Base-by-base conservation (phyloP, 106 monocot species). In the Ottelia alismoides region DNA sequence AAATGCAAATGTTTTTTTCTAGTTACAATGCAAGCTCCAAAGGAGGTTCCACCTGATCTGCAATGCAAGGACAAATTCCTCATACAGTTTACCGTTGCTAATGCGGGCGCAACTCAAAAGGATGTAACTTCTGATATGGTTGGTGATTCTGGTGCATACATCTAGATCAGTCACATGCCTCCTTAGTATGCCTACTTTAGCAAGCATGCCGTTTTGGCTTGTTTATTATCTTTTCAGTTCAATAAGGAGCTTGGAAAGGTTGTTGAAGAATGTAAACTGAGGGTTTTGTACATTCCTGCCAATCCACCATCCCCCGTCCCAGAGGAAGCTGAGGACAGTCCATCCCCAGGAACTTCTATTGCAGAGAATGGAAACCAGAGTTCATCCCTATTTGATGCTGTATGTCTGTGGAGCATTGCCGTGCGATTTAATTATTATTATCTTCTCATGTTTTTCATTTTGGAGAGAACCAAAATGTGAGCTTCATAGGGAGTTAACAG, bases 11-110 rank as follows among this genome's bases (percentile, higher is more conserved):
- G n/a, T 20, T 20, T 19, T 72, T 64, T 17, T 61, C 43, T 44
- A 93, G 93, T 93, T 43, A 93, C 81, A 32, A 93, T 93, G 93
- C 93, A 93, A 76, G 84, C 87, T 47, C 84, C 83, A 55, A 93
- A 73, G 78, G 87, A 88, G 31, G 64, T 68, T 46, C 93, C 87
- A 45, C 61, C 49, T 10, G 88, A 84, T 47, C 49, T 88, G 78
- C 87, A 84, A 56, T 87, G 84, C 56, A 93, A 88, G 32, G 93
- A 93, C 54, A 93, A 88, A 60, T 93, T 93, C 52, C 87, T 93
- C 14, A 47, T 93, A 10, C 93, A 88, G 68, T 81, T 77, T 67
- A 75, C 78, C 45, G 61, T 76, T 20, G 63, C 55, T 7, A 69
- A 69, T 25, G 6, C 61, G 27, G 87, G 88, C 58, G 58, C 51